These are phyloP conservation scores for Lignosus rhinocerotis DNA, from an alignment of 1,284 basidiomycete species.

Conservation along the genomic window DNA sequence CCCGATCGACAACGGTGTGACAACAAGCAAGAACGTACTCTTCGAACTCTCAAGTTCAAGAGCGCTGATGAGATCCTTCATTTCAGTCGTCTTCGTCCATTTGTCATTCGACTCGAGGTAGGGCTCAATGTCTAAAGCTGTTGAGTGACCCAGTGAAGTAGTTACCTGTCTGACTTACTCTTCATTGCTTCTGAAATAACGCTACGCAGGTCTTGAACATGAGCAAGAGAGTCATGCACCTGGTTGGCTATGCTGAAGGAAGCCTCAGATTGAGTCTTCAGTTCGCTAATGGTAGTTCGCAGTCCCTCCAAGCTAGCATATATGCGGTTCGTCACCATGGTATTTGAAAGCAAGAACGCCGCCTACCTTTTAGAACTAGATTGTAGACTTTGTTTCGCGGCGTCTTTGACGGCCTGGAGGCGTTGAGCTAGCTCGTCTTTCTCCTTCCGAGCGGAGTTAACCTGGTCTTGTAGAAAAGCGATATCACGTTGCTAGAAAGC, in stretches of 20 bases:
- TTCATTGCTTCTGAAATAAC: slow-evolving; percentile 26
- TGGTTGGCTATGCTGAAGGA: slow-evolving; percentile 29
- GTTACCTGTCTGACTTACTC: slow-evolving; percentile 16
- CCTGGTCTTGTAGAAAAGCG: slow-evolving; percentile 25
- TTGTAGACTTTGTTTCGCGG: slow-evolving; percentile 31
- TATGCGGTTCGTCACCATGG: slow-evolving; percentile 3
- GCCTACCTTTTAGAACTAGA: slow-evolving; percentile 27
- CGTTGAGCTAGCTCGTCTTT: slow-evolving; percentile 31
- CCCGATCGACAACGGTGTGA: neutral
- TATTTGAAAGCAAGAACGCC: neutral
- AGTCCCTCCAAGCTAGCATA: slow-evolving; percentile 30
- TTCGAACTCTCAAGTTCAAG: slow-evolving; percentile 32
- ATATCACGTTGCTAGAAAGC: slow-evolving; percentile 31
- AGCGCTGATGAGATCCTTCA: slow-evolving; percentile 27
- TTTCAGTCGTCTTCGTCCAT: slow-evolving; percentile 24
- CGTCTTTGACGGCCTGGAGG: slow-evolving; percentile 30
- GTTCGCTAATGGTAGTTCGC: slow-evolving; percentile 21
- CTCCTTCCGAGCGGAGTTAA: slow-evolving; percentile 24
- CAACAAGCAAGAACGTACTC: slow-evolving; percentile 20
- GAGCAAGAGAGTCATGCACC: slow-evolving; percentile 29
- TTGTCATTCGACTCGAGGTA: slow-evolving; percentile 31
- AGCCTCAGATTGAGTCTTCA: slow-evolving; percentile 33
- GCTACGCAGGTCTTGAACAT: slow-evolving; percentile 31
- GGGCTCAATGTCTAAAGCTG: slow-evolving; percentile 28
- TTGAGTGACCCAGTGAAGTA: neutral